Conservation (phyloP, 2,329 filamentous ascomycete species). For the Emmonsiellopsis sp. region DNA sequence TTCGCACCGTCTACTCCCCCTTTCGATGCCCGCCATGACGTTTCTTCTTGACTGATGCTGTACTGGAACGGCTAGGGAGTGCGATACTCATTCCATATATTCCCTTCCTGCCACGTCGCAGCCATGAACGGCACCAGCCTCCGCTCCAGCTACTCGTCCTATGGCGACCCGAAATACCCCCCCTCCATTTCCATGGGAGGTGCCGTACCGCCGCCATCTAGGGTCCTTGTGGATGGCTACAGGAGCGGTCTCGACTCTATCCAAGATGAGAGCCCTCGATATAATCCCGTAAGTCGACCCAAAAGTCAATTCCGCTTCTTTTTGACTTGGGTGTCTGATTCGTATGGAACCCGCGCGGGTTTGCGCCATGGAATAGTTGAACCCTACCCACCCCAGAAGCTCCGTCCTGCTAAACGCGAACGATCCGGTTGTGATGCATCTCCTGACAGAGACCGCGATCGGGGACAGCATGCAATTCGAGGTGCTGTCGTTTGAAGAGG, state of each 20-base stretch:
- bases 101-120: background rate
- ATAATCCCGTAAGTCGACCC: constrained; percentile 45
- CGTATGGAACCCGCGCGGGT: background rate
- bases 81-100: too few relatives aligned
- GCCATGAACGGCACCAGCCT: constrained; percentile 22
- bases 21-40: too few relatives aligned
- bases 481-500: constrained; percentile 81
- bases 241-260: constrained; percentile 47
- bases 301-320: background rate
- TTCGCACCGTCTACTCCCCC: too few relatives aligned
- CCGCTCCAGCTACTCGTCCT: constrained; percentile 32
- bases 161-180: constrained; percentile 30
- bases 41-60: background rate
- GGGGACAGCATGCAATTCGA: constrained; percentile 78
- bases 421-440: constrained; percentile 69
- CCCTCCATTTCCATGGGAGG: constrained; percentile 24
- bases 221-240: constrained; percentile 51
- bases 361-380: constrained; percentile 38
- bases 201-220: constrained; percentile 26
- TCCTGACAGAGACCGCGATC: constrained; percentile 88
- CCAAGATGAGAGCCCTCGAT: constrained; percentile 44
- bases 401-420: constrained; percentile 33
- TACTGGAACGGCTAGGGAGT: background rate
- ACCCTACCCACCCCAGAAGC: constrained; percentile 28
- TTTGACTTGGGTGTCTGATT: background rate